Conservation (phyloP, 345 rosid species). For the Pugionium cornutum region DNA sequence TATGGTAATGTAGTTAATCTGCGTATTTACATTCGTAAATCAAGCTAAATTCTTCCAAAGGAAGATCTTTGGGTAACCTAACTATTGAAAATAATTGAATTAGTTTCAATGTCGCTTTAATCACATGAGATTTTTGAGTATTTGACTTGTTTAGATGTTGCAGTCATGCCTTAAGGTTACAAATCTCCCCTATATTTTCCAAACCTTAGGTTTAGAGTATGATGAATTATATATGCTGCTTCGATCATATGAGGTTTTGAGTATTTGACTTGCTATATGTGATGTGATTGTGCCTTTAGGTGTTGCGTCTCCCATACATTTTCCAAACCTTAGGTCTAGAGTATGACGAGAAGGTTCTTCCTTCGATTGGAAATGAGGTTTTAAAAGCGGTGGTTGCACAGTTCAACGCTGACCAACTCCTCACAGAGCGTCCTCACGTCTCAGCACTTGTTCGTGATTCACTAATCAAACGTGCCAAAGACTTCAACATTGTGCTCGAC, state of each 20-base stretch:
- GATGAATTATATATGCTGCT: too few relatives aligned
- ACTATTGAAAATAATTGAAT: not conserved
- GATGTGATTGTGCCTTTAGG: constrained; percentile 44
- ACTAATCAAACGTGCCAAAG: constrained; percentile 73
- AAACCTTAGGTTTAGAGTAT: constrained; percentile 47
- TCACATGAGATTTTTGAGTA: too few relatives aligned
- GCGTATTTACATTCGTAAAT: not conserved
- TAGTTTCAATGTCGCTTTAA: not conserved
- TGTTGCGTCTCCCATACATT: constrained; percentile 66
- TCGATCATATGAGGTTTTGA: not conserved
- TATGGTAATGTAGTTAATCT: not conserved
- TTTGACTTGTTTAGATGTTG: too few relatives aligned
- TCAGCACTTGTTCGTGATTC: constrained; percentile 82
- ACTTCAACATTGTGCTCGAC: constrained; percentile 85
- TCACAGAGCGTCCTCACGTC: constrained; percentile 94
- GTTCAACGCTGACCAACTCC: constrained; percentile 99
- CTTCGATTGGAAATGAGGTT: constrained; percentile 96
- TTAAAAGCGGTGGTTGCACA: constrained; percentile 95
- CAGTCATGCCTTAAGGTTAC: too few relatives aligned
- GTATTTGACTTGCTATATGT: constrained; percentile 7
- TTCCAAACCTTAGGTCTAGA: constrained; percentile 92
- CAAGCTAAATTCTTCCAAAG: not conserved
- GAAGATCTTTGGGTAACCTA: not conserved
- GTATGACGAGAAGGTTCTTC: constrained; percentile 98
- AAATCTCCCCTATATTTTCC: constrained; percentile 71